phyloP scores from a whole-genome alignment of 306 rosid genomes.

The Vigna hirtella region DNA sequence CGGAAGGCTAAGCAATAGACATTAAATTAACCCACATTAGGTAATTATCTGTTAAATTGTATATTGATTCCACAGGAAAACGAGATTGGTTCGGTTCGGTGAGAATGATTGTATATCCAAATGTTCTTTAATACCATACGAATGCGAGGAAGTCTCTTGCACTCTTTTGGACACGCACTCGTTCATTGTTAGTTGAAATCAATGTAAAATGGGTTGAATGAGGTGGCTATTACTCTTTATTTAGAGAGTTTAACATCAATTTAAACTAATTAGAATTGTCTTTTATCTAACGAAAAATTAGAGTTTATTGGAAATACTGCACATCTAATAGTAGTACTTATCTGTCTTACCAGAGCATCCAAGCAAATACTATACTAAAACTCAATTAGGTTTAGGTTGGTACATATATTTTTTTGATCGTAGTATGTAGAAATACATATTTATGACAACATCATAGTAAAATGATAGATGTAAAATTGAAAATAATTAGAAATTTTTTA shows the following conservation, averaged over 20 bases:
- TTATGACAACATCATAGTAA: no score
- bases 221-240: background rate
- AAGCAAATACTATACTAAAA: no score
- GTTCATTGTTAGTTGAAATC: background rate
- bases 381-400: no score
- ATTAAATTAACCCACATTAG: conserved; percentile 41
- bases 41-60: conserved; percentile 41
- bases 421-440: no score
- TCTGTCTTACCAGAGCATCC: no score
- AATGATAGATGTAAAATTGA: no score
- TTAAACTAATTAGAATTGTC: background rate
- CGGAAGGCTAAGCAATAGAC: conserved; percentile 54
- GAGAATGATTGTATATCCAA: conserved; percentile 34
- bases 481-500: no score
- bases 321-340: background rate
- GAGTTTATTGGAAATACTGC: background rate
- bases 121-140: conserved; percentile 38
- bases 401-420: no score
- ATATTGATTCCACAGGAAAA: conserved; percentile 43
- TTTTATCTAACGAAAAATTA: background rate
- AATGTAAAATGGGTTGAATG: background rate
- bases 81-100: conserved; percentile 19
- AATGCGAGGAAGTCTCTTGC: background rate
- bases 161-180: background rate
- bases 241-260: background rate